These are phyloP conservation scores for Oidiodendron maius DNA, from an alignment of 495 filamentous ascomycete species.

Conservation along the genomic window DNA sequence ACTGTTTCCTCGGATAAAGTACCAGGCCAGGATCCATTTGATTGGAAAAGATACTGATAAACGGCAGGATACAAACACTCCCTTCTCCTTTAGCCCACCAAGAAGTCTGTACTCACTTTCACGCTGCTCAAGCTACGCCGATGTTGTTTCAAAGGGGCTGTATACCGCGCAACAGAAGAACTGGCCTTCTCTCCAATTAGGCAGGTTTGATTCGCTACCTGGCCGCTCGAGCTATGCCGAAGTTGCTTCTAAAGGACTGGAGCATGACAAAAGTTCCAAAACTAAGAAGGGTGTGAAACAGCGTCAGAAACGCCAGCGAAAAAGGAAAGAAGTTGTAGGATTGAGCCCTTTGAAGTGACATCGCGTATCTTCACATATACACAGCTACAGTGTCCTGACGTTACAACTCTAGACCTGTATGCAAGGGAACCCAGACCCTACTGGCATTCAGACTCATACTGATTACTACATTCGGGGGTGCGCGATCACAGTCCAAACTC, in stretches of 20 bases:
- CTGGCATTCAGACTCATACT: too few species aligned
- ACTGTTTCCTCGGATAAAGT: neutral
- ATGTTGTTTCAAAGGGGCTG: slow-evolving; percentile 1
- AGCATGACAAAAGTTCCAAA: neutral
- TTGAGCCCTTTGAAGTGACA: too few species aligned
- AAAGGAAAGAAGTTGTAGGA: slow-evolving; percentile 1
- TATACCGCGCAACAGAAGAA: too few species aligned
- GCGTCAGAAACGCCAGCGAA: slow-evolving; percentile 2
- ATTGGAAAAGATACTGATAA: neutral
- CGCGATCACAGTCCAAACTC: too few species aligned
- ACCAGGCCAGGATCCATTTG: neutral
- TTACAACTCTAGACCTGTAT: too few species aligned
- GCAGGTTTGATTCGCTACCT: neutral
- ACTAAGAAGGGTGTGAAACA: neutral
- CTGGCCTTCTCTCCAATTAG: too few species aligned
- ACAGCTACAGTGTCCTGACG: too few species aligned
- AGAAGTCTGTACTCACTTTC: neutral
- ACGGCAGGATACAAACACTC: neutral
- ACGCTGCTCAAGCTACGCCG: slow-evolving; percentile 1
- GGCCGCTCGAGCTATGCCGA: slow-evolving; percentile 3
- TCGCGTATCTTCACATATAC: too few species aligned
- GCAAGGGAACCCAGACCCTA: too few species aligned
- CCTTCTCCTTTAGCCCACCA: neutral
- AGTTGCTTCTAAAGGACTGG: neutral
- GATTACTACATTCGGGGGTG: too few species aligned